These are phyloP conservation scores for Myxozyma udenii DNA, from an alignment of 805 yeast species.

Conservation along the genomic window DNA sequence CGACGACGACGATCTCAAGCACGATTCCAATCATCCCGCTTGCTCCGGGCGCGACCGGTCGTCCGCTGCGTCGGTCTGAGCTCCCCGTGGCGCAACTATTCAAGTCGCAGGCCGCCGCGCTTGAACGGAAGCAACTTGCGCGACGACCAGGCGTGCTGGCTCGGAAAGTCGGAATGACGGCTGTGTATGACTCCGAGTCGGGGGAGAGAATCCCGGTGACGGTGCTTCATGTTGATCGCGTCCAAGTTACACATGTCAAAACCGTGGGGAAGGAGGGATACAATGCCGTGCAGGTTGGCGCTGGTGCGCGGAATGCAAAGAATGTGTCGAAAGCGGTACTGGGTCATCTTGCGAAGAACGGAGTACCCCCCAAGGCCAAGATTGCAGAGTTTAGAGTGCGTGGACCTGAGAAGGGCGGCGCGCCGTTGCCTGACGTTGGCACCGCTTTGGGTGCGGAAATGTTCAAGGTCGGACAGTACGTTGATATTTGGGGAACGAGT, in stretches of 20 bases:
- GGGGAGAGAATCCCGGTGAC: slow-evolving; percentile 82
- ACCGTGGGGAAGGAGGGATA: slow-evolving; percentile 74
- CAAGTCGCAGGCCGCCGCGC: slow-evolving; percentile 67
- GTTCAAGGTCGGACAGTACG: slow-evolving; percentile 76
- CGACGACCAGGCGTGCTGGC: slow-evolving; percentile 82
- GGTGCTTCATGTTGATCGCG: slow-evolving; percentile 78
- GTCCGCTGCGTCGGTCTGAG: slow-evolving; percentile 11
- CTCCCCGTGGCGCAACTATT: slow-evolving; percentile 49
- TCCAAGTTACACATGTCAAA: slow-evolving; percentile 76
- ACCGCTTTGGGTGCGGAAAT: slow-evolving; percentile 77
- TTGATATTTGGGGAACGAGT: slow-evolving; percentile 72
- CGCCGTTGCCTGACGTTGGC: slow-evolving; percentile 71
- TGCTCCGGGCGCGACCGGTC: slow-evolving; percentile 1
- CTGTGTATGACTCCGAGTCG: slow-evolving; percentile 59
- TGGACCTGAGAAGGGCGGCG: slow-evolving; percentile 44
- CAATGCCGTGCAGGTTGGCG: slow-evolving; percentile 83
- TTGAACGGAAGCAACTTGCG: slow-evolving; percentile 68
- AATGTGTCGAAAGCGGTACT: slow-evolving; percentile 64
- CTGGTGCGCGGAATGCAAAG: slow-evolving; percentile 61
- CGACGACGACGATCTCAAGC: slow-evolving; percentile 11
- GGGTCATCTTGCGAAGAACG: slow-evolving; percentile 74
- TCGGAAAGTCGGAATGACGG: slow-evolving; percentile 84
- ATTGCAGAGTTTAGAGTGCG: slow-evolving; percentile 73
- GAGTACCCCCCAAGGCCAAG: slow-evolving; percentile 76
- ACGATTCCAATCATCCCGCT: slow-evolving; percentile 17